Conservation (phyloP, 495 filamentous ascomycete genomes). For the Usnea hakonensis region DNA sequence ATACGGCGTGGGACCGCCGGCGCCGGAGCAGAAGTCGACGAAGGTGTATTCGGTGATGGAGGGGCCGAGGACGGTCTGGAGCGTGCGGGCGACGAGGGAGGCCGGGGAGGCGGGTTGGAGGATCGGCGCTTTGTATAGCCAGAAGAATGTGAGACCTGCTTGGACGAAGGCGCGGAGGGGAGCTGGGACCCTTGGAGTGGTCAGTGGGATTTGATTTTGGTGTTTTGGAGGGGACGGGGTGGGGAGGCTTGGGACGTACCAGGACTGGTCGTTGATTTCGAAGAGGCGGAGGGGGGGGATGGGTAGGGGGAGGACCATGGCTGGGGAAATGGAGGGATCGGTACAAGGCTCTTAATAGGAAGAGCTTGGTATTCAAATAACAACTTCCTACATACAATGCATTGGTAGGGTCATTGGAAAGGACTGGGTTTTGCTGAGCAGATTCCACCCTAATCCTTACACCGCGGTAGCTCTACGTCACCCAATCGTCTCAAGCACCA, state of each 20-base stretch:
- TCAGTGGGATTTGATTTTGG: neutral
- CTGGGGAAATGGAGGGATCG: neutral
- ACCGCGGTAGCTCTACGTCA: too few species aligned
- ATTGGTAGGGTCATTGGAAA: neutral
- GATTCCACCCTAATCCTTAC: too few species aligned
- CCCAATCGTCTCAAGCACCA: too few species aligned
- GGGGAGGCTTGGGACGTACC: conserved; percentile 22
- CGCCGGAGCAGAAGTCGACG: conserved; percentile 70
- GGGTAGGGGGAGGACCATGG: conserved; percentile 13
- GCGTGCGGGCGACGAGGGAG: conserved; percentile 29
- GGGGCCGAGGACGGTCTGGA: conserved; percentile 36
- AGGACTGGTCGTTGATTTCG: conserved; percentile 34
- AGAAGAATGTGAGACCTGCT: conserved; percentile 30
- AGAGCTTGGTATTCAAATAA: too few species aligned
- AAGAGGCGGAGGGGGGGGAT: conserved; percentile 30
- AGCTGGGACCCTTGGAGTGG: conserved; percentile 20
- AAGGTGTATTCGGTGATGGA: conserved; percentile 44
- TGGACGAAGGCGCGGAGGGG: conserved; percentile 30
- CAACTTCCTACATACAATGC: neutral
- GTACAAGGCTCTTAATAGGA: neutral
- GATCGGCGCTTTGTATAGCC: conserved; percentile 26
- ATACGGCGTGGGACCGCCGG: conserved; percentile 57
- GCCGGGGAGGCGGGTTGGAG: conserved; percentile 24
- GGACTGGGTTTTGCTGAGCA: neutral
- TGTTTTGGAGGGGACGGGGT: neutral